Evolutionary conservation across 2,329 filamentous ascomycete genomes (phyloP), one percentile per base, ranked within the genome.

Genomic region (Lasiodiplodia citricola): DNA sequence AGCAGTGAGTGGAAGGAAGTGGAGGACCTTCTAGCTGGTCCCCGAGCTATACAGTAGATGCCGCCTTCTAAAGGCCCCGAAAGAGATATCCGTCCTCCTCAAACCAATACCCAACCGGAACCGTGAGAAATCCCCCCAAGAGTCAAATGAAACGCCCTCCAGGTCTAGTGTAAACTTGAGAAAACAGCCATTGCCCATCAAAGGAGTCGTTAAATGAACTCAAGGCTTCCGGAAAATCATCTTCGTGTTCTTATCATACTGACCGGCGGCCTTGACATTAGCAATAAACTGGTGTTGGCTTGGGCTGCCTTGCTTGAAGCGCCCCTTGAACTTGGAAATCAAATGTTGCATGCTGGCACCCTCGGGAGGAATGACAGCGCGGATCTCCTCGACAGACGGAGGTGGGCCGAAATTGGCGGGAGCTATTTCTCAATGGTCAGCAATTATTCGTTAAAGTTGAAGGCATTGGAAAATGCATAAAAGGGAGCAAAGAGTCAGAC

Each of bases 371-470:
- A 85, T 80, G 0, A 80, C 79, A 6, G 80, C 78, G 35, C 80
- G 79, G 62, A 85, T 81, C 70, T 84, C 82, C 31, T 78, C 79
- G 3, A 82, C 77, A 1, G 82, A 80, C 0, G 83, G 83, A 25
- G 84, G 75, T 35, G 74, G 71, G 6, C 70, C 71, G 55, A 62
- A 44, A 63, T 64, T 41, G 23, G 38, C 35, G 50, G 47, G 23
- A 18, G 51, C 47, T 38, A 68, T 54, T 57, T 28, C 23, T 56
- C n/a, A 28, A 35, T 38, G 28, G 21, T 54, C 18, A 57, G 67
- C 51, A 37, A 23, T 38, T 38, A 47, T 21, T 16, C 44, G 8
- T 21, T 8, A 18, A 18, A 44, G 6, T 14, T 4, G 16, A 44
- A 44, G 5, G 6, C 11, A 57, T 21, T 31, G 16, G 28, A 21